Evolutionary conservation across 305 asterid genomes (phyloP).

Genomic region (Fraxinus paxiana): DNA sequence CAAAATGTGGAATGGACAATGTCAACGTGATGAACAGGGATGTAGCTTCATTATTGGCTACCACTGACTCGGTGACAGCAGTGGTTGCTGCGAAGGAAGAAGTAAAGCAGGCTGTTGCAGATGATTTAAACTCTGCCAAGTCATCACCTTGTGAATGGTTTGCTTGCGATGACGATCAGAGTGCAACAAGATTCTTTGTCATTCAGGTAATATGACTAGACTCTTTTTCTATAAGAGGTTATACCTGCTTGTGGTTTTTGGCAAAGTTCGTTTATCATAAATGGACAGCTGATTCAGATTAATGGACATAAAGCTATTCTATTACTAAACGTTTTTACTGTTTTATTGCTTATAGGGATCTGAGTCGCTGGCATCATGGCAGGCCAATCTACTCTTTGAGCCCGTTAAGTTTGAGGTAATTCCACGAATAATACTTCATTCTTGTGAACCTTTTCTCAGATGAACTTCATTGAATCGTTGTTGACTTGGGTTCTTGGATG

Average conservation of each 20-base stretch:
- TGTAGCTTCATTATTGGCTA: constrained; percentile 39
- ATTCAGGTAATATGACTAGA: constrained; percentile 35
- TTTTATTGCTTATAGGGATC: constrained; percentile 60
- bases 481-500: background rate
- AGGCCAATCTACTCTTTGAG: constrained; percentile 88
- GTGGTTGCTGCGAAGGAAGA: constrained; percentile 57
- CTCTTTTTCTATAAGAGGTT: background rate
- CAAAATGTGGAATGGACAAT: background rate
- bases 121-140: constrained; percentile 36
- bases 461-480: background rate
- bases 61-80: constrained; percentile 45
- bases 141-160: constrained; percentile 53
- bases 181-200: constrained; percentile 41
- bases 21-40: constrained; percentile 23
- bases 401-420: constrained; percentile 88
- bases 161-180: constrained; percentile 43
- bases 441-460: background rate
- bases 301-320: background rate
- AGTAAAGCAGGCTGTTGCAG: constrained; percentile 57
- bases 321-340: background rate
- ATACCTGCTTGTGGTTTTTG: background rate
- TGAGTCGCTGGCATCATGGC: constrained; percentile 91
- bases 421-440: background rate
- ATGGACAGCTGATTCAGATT: background rate
- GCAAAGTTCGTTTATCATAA: background rate